phyloP scores from a whole-genome alignment of 495 filamentous ascomycete genomes.

The Tuber indicum region DNA sequence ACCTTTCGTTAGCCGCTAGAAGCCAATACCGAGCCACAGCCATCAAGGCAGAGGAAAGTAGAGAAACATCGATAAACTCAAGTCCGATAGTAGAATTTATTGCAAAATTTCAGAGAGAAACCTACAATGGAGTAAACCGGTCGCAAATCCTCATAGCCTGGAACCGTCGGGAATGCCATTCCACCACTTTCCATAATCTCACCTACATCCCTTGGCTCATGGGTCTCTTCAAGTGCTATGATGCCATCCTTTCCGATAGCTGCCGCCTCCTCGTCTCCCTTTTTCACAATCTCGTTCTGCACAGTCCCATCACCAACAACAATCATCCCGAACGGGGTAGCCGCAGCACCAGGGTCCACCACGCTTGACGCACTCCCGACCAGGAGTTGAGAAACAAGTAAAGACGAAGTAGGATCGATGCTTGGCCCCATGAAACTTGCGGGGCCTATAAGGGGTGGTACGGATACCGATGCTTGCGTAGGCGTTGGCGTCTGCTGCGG shows the following conservation, averaged over 20 bases:
- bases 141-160: constrained; percentile 37
- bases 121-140: constrained; percentile 40
- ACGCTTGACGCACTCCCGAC: constrained; percentile 16
- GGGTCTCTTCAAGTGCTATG: constrained; percentile 12
- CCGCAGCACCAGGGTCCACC: neutral
- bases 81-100: constrained; percentile 1
- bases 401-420: constrained; percentile 12
- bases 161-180: constrained; percentile 21
- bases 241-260: constrained; percentile 23
- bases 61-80: constrained; percentile 8
- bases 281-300: constrained; percentile 21
- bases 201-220: constrained; percentile 4
- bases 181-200: constrained; percentile 24
- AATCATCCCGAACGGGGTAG: constrained; percentile 36
- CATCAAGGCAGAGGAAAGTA: neutral
- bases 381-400: constrained; percentile 32
- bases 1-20: constrained; percentile 18
- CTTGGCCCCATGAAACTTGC: constrained; percentile 6
- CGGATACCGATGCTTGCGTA: constrained; percentile 14
- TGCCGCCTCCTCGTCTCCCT: constrained; percentile 19
- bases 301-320: constrained; percentile 28
- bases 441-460: constrained; percentile 4
- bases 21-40: neutral
- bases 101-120: constrained; percentile 14
- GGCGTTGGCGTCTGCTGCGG: constrained; percentile 13